These are phyloP conservation scores for Saccharomycopsis fermentans DNA, from an alignment of 805 yeast genomes.

Conservation along the genomic window DNA sequence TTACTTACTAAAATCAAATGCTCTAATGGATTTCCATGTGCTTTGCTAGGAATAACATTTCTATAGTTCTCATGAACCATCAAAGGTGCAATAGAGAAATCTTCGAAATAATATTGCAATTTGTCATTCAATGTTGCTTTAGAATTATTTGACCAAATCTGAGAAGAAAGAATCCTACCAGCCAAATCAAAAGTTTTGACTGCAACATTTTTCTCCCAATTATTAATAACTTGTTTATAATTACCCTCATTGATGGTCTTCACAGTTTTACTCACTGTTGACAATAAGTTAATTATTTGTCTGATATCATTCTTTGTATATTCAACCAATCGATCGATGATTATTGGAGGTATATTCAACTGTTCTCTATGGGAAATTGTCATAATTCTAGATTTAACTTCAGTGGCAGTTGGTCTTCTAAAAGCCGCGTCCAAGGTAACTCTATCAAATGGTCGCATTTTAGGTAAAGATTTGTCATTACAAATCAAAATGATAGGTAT, in stretches of 20 bases:
- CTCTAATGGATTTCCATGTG: conserved; percentile 31
- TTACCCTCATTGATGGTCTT: conserved; percentile 53
- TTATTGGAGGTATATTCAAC: conserved; percentile 65
- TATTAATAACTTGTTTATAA: conserved; percentile 47
- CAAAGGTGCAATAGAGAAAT: conserved; percentile 86
- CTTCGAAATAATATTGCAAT: conserved; percentile 84
- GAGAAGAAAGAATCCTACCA: conserved; percentile 52
- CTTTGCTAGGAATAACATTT: conserved; percentile 45
- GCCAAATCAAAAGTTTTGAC: conserved; percentile 89
- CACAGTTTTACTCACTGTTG: conserved; percentile 72
- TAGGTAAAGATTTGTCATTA: conserved; percentile 85
- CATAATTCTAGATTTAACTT: conserved; percentile 75
- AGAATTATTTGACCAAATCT: conserved; percentile 43
- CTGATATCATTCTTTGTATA: conserved; percentile 87
- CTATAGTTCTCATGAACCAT: conserved; percentile 95
- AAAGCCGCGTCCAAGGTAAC: conserved; percentile 72
- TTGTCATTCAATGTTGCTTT: conserved; percentile 64
- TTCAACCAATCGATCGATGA: conserved; percentile 74
- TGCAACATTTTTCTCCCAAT: conserved; percentile 87
- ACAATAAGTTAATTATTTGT: conserved; percentile 81
- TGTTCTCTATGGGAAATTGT: conserved; percentile 84
- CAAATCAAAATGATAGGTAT: conserved; percentile 91
- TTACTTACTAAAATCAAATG: conserved; percentile 55
- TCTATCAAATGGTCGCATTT: conserved; percentile 92
- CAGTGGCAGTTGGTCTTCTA: conserved; percentile 78